Base-by-base conservation (phyloP, 2,329 filamentous ascomycete genomes). In the Aspergillus sp. region DNA sequence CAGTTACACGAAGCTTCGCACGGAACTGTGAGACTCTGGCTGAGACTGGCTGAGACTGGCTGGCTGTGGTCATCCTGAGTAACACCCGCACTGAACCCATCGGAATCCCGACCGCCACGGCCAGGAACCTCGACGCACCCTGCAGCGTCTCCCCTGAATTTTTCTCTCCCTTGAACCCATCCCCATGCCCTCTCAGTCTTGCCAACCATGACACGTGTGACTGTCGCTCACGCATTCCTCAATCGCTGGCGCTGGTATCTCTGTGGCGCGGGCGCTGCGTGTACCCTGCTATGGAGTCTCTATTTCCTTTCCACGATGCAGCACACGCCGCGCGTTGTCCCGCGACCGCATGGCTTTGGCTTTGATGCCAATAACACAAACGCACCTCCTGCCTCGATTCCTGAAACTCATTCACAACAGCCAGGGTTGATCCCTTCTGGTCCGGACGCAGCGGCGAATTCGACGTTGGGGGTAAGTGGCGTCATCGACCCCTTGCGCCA, bases 231-330 rank as follows among this genome's bases (percentile, higher is more conserved):
- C 7, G 55, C 47, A 3, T 58, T 52, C 47, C 25, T 46, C 15
- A 38, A 28, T 17, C 57, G 57, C 49, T 59, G 57, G 57, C 57
- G 57, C 54, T 59, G 57, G 57, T 59, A 54, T n/a, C 50, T 59
- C 19, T 47, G 57, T 25, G 51, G 31, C 43, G 41, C 45, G 9
- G 50, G 25, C 7, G 50, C 49, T 25, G 50, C 50, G 11, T 41
- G 41, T 15, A 54, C 45, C 4, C 19, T 59, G n/a, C 50, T 59
- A 2, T 54, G 50, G 50, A 49, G 30, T 4, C 50, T 59, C 11
- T 59, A 54, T 38, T 46, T 54, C 3, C 45, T 54, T 17, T 43
- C 22, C 15, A 19, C 46, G 15, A 6, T 28, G 2, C 19, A 38
- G 3, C 9, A 23, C 7, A 25, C 19, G 19, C 57, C 57, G 19